Base-by-base conservation (phyloP, 108 stramenopile genomes). In the Phaeodactylum tricornutum region DNA sequence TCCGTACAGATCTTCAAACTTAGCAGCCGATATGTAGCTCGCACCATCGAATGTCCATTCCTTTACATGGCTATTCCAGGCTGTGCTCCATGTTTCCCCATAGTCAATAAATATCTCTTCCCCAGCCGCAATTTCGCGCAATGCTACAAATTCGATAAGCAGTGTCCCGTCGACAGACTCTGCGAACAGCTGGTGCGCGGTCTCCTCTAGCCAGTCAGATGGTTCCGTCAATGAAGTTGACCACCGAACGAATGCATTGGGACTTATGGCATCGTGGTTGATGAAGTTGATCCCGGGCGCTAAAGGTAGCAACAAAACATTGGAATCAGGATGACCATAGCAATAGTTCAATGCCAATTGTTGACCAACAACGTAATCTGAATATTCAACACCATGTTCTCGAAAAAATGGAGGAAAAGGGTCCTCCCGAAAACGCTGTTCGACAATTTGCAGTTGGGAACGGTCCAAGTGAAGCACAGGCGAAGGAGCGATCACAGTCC, bases 81-180 rank as follows among this genome's bases (percentile, higher is more conserved):
- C 87, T 8, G 40, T 35, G 11, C 74, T 59, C 82, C 82, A 89
- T 4, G 50, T 69, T 0, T 64, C 36, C 9, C 87, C 87, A 49
- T 83, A 83, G 59, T 89, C 80, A 25, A 84, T 28, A 6, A 76
- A 63, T 7, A 89, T 44, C 46, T 90, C 87, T 66, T 90, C 87
- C 0, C 76, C 79, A 31, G 66, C 60, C 29, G 67, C 53, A 52
- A 90, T 83, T 38, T 85, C 81, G 4, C 84, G 48, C 9, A 79
- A 56, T 12, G 87, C 87, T 1, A 90, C 72, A 50, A 74, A 73
- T 29, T 90, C 79, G 15, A 84, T 6, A 41, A 41, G 16, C 9
- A 41, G 14, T 20, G 39, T 20, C 5, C 39, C 39, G 14, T 15
- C 19, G 6, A 41, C 39, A 5, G 16, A 4, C 21, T 41, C 9